Base-by-base conservation (phyloP, 164 flowering plant species). In the Stephania cephalantha region DNA sequence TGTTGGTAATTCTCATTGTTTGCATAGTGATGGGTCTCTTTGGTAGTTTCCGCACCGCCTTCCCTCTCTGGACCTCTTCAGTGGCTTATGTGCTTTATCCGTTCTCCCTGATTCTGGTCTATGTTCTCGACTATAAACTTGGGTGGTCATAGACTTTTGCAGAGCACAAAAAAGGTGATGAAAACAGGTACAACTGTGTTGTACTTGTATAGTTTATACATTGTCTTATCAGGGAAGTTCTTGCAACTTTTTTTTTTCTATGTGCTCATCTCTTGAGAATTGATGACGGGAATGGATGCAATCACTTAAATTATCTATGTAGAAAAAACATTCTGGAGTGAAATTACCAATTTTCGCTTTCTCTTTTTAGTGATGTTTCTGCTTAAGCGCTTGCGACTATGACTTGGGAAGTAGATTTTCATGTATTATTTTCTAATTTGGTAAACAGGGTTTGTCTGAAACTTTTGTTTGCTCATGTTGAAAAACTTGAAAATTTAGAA, bases 51-150 rank as follows among this genome's bases (percentile, higher is more conserved):
- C 92, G 90, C 68, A 88, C 91, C 20, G 85, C 84, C 29, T 91
- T 85, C 81, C 97, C 93, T 15, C 85, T 93, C 0, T 93, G 97
- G 97, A 91, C 93, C 53, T 85, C 83, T 71, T 81, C 78, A 0
- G 5, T 89, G 6, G 97, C 97, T n/a, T 88, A 76, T 79, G 1
- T 77, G 0, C 88, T 93, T 4, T 93, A 93, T 71, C 96, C 97
- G 0, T 83, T 90, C 70, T 91, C 97, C 30, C 76, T 91, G 53
- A 89, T 81, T 1, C 87, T 93, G 71, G 93, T 93, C 29, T 93
- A 91, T 77, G 83, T 93, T 79, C 89, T 91, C 29, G 96, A 91
- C 74, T 85, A 88, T 70, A 73, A 80, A 10, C 81, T 86, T 9
- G 93, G 94, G 18, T 91, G 95, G 96, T 86, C 94, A 75, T 91